Percentiles rank a stretch among this genome's conserved stretches.
Evolutionary conservation across 805 yeast genomes (phyloP).

Genomic region (Suhomyces xylopsoci): DNA sequence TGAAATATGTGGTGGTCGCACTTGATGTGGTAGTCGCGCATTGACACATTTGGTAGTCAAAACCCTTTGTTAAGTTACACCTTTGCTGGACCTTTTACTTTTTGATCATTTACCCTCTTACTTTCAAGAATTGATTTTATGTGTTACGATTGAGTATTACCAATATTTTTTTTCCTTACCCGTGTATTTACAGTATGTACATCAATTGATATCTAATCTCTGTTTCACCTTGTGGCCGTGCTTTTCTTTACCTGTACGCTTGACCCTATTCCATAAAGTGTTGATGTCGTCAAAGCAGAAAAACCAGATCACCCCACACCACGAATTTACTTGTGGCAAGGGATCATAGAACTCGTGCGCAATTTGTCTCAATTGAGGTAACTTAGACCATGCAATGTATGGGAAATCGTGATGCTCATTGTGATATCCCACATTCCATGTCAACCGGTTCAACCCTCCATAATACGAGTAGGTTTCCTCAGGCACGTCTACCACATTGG

Average conservation of each 20-base stretch:
- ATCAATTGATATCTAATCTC: conserved; percentile 8
- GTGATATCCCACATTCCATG: conserved; percentile 94
- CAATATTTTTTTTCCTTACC: neutral
- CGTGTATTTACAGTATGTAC: neutral
- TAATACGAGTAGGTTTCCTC: conserved; percentile 86
- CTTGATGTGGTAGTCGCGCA: neutral
- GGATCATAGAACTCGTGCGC: conserved; percentile 83
- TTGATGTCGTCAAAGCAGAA: conserved; percentile 69
- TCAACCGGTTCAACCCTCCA: conserved; percentile 70
- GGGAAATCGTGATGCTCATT: conserved; percentile 97
- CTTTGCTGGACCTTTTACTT: no score
- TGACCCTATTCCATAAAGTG: conserved; percentile 76
- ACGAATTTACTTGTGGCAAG: conserved; percentile 70
- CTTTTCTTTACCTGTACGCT: conserved; percentile 48
- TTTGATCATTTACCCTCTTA: no score
- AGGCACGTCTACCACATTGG: conserved; percentile 35
- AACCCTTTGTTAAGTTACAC: no score
- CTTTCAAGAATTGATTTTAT: no score
- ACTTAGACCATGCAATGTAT: conserved; percentile 82
- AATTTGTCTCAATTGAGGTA: conserved; percentile 59
- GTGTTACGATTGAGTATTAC: no score
- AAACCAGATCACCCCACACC: conserved; percentile 74
- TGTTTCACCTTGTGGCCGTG: conserved; percentile 26
- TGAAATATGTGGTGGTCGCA: neutral
- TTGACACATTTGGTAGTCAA: neutral